Conservation (phyloP, 2,329 filamentous ascomycete species). For the Scytalidium lignicola region DNA sequence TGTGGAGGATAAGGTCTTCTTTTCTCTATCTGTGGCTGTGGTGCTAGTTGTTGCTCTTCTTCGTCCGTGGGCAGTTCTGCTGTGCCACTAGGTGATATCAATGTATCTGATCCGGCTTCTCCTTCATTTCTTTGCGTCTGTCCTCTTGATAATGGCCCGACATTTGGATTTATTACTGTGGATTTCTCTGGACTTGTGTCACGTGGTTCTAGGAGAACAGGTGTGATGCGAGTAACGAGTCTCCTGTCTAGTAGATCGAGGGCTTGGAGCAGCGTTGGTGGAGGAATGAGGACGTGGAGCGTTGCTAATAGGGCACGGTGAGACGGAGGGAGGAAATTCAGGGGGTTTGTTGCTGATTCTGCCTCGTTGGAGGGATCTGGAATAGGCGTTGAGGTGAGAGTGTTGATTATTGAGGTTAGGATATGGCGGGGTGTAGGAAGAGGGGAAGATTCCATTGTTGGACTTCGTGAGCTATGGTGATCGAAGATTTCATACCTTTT, state of each 20-base stretch:
- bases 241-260: conserved; percentile 80
- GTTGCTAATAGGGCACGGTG: conserved; percentile 42
- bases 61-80: background rate
- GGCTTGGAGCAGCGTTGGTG: conserved; percentile 68
- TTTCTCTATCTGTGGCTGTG: conserved; percentile 16
- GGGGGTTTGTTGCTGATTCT: conserved; percentile 12
- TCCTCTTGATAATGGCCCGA: background rate
- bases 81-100: background rate
- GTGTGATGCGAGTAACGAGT: conserved; percentile 56
- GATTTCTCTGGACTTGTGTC: background rate
- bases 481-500: too few species aligned
- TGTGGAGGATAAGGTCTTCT: conserved; percentile 3
- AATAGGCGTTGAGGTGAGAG: conserved; percentile 11
- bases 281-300: conserved; percentile 76
- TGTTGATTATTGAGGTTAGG: conserved; percentile 24
- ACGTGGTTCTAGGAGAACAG: background rate
- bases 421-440: conserved; percentile 23
- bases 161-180: background rate
- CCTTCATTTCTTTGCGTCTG: background rate
- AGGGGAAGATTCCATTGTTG: background rate
- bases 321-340: conserved; percentile 13
- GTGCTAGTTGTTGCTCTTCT: background rate
- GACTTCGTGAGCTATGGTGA: background rate
- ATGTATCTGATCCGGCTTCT: background rate
- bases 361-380: background rate